Evolutionary conservation across 163 green algal genomes (phyloP), one percentile per base, ranked within the genome.

Genomic region (Scenedesmus sp.): DNA sequence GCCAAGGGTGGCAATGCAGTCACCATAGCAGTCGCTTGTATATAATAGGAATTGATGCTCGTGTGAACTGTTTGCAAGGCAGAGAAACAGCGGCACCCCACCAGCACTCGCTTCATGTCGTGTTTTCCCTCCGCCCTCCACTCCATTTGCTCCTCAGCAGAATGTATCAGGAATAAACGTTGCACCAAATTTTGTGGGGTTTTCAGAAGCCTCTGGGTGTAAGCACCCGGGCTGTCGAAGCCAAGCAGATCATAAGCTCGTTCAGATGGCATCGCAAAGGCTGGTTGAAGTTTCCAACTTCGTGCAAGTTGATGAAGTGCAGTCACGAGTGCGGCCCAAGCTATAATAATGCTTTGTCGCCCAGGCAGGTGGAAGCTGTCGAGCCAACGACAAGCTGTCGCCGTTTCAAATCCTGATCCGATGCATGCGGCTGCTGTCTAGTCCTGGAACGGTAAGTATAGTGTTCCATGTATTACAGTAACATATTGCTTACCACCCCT

Each of bases 51-150:
- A 80, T 80, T 81, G 72, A 13, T 51, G 9, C 13, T 49, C 72
- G 7, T 81, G 30, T 49, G 16, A 18, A 82, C 16, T 30, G 73
- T 16, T 33, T 82, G 73, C 35, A 53, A 18, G 40, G 35, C 35
- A 53, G 0, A 33, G 37, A 15, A 53, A 51, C 35, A 20, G 12
- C 24, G 42, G 2, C 65, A 30, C 26, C 84, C 42, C 44, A 89
- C 84, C 84, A 89, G n/a, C 43, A 82, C 59, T n/a, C 43, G 84
- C 44, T 89, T 89, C 42, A 89, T 40, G 33, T 89, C 59, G 16
- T 22, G 40, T 46, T 89, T 82, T 26, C 84, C 73, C 16, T 89
- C 84, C 37, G 46, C 40, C 43, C 53, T 81, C 30, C 53, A 37
- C 26, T 61, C 26, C 68, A 83, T 81, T 30, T 83, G 84, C 35